Conservation (phyloP, 2,329 filamentous ascomycete species). For the Ceratocystis ficicola region DNA sequence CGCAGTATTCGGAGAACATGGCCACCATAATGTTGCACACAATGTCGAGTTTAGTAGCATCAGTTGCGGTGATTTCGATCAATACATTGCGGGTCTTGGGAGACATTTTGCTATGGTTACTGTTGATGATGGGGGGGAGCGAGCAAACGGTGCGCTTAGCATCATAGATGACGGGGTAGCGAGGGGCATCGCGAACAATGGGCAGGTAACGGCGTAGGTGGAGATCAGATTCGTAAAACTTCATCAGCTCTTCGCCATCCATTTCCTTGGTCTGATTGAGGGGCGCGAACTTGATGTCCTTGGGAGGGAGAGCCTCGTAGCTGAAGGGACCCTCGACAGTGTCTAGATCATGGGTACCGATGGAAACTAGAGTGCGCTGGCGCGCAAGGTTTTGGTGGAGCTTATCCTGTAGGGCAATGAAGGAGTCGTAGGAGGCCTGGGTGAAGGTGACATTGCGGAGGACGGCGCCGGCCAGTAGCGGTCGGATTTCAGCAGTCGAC, state of each 20-base stretch:
- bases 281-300: constrained; percentile 80
- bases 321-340: constrained; percentile 90
- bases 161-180: constrained; percentile 94
- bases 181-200: constrained; percentile 85
- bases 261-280: constrained; percentile 86
- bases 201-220: constrained; percentile 81
- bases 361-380: constrained; percentile 86
- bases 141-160: constrained; percentile 78
- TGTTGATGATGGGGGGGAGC: constrained; percentile 94
- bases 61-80: constrained; percentile 92
- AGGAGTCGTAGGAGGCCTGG: constrained; percentile 83
- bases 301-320: constrained; percentile 84
- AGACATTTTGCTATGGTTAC: constrained; percentile 91
- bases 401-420: constrained; percentile 97
- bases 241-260: constrained; percentile 79
- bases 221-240: constrained; percentile 89
- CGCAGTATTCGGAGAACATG: constrained; percentile 92
- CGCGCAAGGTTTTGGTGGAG: constrained; percentile 91
- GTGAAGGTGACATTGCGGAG: constrained; percentile 86
- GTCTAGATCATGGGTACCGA: constrained; percentile 93
- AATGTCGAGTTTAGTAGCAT: constrained; percentile 91
- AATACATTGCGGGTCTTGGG: constrained; percentile 85
- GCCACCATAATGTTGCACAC: constrained; percentile 90
- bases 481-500: constrained; percentile 64
- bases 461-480: constrained; percentile 79